These are phyloP conservation scores for Monosporascus ibericus DNA, from an alignment of 2,329 filamentous ascomycete species.

Conservation along the genomic window DNA sequence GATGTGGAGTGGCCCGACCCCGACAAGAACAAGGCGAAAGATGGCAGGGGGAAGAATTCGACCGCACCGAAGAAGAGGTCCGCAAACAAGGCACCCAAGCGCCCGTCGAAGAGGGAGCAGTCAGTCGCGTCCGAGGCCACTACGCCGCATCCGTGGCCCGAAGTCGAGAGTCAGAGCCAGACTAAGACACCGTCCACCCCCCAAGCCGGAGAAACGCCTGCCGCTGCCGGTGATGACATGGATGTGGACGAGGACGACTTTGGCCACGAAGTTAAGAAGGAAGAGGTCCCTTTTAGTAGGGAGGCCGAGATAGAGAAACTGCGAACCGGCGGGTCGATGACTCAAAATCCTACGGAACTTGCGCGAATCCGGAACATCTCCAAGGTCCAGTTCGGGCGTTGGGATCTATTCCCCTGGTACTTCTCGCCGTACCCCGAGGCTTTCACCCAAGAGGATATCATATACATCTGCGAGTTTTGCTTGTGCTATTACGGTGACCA, in stretches of 20 bases:
- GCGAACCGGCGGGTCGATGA: slow-evolving; percentile 93
- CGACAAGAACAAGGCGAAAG: slow-evolving; percentile 76
- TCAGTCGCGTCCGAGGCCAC: slow-evolving; percentile 47
- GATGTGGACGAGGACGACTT: slow-evolving; percentile 48
- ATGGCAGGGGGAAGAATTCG: slow-evolving; percentile 66
- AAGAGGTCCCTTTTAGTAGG: slow-evolving; percentile 58
- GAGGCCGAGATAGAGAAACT: slow-evolving; percentile 96
- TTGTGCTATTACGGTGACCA: slow-evolving; percentile 81
- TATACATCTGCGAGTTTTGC: slow-evolving; percentile 97
- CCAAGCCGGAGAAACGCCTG: slow-evolving; percentile 37
- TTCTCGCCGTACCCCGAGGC: slow-evolving; percentile 93
- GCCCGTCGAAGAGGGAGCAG: slow-evolving; percentile 49
- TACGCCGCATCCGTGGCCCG: slow-evolving; percentile 49
- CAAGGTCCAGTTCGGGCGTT: slow-evolving; percentile 87
- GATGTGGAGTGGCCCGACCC: slow-evolving; percentile 96
- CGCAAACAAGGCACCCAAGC: slow-evolving; percentile 54
- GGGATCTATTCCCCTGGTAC: slow-evolving; percentile 95
- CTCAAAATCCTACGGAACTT: slow-evolving; percentile 95
- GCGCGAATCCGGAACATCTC: slow-evolving; percentile 92
- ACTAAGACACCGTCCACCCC: slow-evolving; percentile 37
- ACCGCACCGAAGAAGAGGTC: slow-evolving; percentile 51
- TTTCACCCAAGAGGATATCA: slow-evolving; percentile 81
- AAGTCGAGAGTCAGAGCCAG: slow-evolving; percentile 41
- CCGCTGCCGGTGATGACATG: slow-evolving; percentile 41
- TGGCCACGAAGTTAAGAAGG: slow-evolving; percentile 35